Evolutionary conservation across 2,329 filamentous ascomycete genomes (phyloP).

Genomic region (Coniochaeta sp.): DNA sequence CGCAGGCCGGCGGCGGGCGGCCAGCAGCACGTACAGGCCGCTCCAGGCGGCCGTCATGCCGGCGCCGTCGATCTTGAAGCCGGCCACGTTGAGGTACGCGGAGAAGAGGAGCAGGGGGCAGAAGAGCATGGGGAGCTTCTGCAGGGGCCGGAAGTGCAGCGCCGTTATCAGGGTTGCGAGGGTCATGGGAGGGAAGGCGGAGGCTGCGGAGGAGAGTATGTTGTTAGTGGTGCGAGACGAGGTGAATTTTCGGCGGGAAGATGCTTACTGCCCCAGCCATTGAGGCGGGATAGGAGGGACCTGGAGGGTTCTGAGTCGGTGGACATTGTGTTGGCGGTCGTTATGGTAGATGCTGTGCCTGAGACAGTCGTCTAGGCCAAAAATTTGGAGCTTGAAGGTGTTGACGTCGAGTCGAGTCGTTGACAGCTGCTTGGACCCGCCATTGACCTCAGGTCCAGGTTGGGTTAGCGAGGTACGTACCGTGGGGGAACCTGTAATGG

Average conservation of each 20-base stretch:
- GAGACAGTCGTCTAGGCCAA: too few species aligned
- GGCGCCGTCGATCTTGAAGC: conserved; percentile 49
- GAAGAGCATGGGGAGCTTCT: conserved; percentile 41
- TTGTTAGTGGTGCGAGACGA: not conserved
- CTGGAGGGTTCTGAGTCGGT: conserved; percentile 3
- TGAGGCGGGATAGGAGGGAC: conserved; percentile 10
- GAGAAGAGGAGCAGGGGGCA: conserved; percentile 47
- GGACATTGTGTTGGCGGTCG: not conserved
- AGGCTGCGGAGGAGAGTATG: conserved; percentile 28
- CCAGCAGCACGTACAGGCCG: conserved; percentile 49
- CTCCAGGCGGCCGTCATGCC: conserved; percentile 49
- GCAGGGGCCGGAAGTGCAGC: conserved; percentile 47
- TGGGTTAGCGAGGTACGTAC: too few species aligned
- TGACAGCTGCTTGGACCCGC: too few species aligned
- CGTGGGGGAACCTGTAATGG: too few species aligned
- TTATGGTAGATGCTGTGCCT: too few species aligned
- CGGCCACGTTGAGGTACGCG: conserved; percentile 52
- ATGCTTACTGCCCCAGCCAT: conserved; percentile 17
- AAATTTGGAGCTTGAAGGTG: too few species aligned
- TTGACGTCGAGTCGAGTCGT: too few species aligned
- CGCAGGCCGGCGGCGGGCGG: conserved; percentile 34
- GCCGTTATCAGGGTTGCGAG: conserved; percentile 49
- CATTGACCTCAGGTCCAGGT: too few species aligned
- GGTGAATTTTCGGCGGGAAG: not conserved
- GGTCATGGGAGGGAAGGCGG: conserved; percentile 45